phyloP scores from a whole-genome alignment of 805 yeast genomes.

The Yarrowia phangngaensis region DNA sequence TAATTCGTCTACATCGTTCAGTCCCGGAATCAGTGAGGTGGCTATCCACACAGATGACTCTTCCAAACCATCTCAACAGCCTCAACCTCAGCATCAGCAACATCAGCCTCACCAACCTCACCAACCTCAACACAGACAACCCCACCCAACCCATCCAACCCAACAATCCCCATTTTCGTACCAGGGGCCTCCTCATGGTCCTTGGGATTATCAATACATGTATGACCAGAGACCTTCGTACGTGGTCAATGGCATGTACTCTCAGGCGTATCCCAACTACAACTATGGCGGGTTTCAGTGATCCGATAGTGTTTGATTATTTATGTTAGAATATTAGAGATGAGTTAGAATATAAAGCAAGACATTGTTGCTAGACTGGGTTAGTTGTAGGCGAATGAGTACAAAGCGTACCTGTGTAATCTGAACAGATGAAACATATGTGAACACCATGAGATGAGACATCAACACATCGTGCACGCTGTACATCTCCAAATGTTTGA shows the following conservation, averaged over 20 bases:
- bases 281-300: slow-evolving; percentile 25
- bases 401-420: slow-evolving; percentile 2
- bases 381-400: not conserved
- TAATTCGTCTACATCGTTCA: slow-evolving; percentile 20
- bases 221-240: slow-evolving; percentile 25
- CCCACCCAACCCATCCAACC: no score
- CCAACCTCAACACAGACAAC: slow-evolving; percentile 6
- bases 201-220: slow-evolving; percentile 26
- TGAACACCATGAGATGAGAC: no score
- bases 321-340: slow-evolving; percentile 26
- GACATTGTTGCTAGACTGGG: slow-evolving; percentile 1
- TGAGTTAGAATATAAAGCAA: slow-evolving; percentile 25
- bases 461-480: no score
- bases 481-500: no score
- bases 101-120: not conserved
- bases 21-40: slow-evolving; percentile 24
- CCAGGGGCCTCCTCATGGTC: slow-evolving; percentile 22
- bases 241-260: slow-evolving; percentile 23
- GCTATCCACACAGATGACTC: slow-evolving; percentile 25
- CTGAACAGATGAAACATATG: not conserved
- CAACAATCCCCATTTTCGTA: slow-evolving; percentile 11
- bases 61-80: not conserved
- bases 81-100: not conserved
- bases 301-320: slow-evolving; percentile 15
- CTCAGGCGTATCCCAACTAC: slow-evolving; percentile 25